Evolutionary conservation across 306 rosid species (phyloP).

Genomic region (Cotoneaster glaucophyllus): DNA sequence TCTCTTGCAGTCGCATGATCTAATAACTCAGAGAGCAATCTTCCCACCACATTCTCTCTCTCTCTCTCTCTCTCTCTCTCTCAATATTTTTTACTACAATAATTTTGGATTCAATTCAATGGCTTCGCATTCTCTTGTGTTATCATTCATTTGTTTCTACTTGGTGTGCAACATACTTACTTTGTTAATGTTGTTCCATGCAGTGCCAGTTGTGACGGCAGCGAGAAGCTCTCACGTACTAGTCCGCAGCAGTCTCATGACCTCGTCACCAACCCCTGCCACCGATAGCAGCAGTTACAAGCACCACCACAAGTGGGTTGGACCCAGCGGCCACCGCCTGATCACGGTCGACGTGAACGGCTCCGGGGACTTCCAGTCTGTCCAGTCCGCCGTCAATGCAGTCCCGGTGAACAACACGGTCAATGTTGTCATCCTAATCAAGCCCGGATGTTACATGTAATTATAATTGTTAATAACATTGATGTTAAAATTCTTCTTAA

Average conservation of each 20-base stretch:
- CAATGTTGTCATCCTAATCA: constrained; percentile 52
- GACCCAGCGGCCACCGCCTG: constrained; percentile 53
- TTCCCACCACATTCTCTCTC: background rate
- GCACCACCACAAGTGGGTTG: constrained; percentile 45
- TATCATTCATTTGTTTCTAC: background rate
- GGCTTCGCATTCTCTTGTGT: constrained; percentile 21
- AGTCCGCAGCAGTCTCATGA: background rate
- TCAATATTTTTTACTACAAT: background rate
- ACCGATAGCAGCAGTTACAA: background rate
- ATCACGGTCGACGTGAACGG: constrained; percentile 59
- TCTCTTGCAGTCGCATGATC: background rate
- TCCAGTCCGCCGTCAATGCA: constrained; percentile 71
- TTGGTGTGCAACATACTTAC: constrained; percentile 3
- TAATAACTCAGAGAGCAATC: background rate
- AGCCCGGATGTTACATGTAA: constrained; percentile 73
- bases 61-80: background rate
- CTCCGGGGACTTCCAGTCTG: constrained; percentile 47
- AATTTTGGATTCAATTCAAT: constrained; percentile 6
- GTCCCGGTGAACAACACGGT: constrained; percentile 51
- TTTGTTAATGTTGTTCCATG: constrained; percentile 12
- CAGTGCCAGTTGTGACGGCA: background rate
- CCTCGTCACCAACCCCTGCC: background rate
- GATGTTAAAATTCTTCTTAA: background rate
- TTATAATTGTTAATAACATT: background rate
- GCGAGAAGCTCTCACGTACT: background rate